Evolutionary conservation across 768 basidiomycete species (phyloP), one percentile per base, ranked within the genome.

Genomic region (Rubroboletus pulcherrimus): DNA sequence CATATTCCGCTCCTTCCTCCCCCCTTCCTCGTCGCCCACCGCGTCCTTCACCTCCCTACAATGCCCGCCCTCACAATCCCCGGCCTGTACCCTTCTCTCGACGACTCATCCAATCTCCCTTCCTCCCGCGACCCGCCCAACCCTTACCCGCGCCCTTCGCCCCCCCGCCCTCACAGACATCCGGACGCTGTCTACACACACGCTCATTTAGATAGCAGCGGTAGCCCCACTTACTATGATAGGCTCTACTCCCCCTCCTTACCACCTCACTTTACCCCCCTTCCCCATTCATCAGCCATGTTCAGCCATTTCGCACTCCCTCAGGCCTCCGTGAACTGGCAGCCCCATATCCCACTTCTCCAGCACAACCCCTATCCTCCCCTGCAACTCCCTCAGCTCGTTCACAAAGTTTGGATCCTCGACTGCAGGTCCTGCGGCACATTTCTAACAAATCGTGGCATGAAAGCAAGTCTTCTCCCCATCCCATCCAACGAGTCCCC

Each of bases 381-480:
- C 15, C 73, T 73, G n/a, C 75, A 74, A 38, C 61, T 64, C 3
- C 64, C 66, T 0, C 69, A 72, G 39, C 68, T 83, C 45, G 73
- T 78, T 8, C 87, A 89, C 71, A 87, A 86, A 70, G 89, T 93
- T 51, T 92, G 88, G 84, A 83, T 89, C 33, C 73, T 93, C 50
- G 85, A 89, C 67, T 93, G 91, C 72, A 83, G 78, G 60, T 77
- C 81, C 7, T 93, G 91, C 67, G 77, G 77, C 31, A 81, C 78
- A 19, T 92, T 92, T 66, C 71, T 93, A 46, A 89, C 90, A 15
- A 91, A 93, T 68, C 81, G 91, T 29, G 91, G 85, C 53, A 93
- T 93, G 91, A 88, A 89, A 80, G 89, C 83, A 62, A 69, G 78
- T 56, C 43, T 38, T 42, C 34, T 30, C 38, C 34, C 26, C 45